A percentile compares a stretch with the other conserved stretches of the same genome.
These are phyloP conservation scores for Vaccinium myrtillus DNA, from an alignment of 148 eudicot species.

Conservation along the genomic window DNA sequence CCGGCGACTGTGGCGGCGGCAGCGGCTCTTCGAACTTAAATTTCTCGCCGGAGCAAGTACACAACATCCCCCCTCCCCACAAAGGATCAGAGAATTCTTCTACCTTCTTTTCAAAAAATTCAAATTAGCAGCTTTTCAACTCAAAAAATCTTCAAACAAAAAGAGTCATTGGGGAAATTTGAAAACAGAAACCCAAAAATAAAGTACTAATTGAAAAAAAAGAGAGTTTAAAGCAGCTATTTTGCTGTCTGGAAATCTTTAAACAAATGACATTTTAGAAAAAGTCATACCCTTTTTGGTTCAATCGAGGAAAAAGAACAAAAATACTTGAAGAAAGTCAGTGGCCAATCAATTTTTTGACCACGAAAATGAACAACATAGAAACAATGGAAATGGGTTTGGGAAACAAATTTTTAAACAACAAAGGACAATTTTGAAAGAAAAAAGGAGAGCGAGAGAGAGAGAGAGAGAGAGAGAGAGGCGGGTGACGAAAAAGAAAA, in stretches of 20 bases:
- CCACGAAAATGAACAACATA: background rate
- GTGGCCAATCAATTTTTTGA: background rate
- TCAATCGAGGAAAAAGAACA: too few species aligned
- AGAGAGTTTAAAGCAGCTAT: background rate
- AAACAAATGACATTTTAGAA: background rate
- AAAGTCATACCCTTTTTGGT: background rate
- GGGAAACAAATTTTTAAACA: background rate
- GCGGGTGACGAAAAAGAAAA: background rate
- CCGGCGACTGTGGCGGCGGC: constrained; percentile 58
- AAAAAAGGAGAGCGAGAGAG: too few species aligned
- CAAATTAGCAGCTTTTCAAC: background rate
- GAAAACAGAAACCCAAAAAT: background rate
- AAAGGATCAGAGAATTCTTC: background rate
- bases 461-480: background rate
- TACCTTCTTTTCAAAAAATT: background rate
- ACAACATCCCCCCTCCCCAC: constrained; percentile 56
- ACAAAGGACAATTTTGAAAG: constrained; percentile 8
- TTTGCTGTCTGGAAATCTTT: background rate
- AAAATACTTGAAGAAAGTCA: background rate
- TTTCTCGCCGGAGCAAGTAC: constrained; percentile 97
- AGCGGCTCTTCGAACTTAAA: constrained; percentile 70
- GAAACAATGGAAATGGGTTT: background rate
- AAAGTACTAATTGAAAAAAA: background rate
- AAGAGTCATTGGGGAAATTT: too few species aligned
- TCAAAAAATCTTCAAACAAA: background rate